Percentiles rank a stretch among this genome's conserved stretches.
Evolutionary conservation across 331 rosid species (phyloP).

Genomic region (Erythrophleum ivorense): DNA sequence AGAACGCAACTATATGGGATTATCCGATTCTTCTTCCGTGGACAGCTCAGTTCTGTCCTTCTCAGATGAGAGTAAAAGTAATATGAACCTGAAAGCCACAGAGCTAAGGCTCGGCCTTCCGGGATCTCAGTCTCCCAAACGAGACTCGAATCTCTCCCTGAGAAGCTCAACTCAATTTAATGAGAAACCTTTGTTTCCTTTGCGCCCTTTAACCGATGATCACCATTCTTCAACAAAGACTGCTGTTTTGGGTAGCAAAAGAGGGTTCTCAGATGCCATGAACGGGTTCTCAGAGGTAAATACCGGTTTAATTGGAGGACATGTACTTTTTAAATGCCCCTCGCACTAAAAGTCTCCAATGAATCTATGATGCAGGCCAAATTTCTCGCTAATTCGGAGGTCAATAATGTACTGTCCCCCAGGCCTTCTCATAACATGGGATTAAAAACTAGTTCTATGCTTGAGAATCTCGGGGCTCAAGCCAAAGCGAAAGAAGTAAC

Average conservation of each 20-base stretch:
- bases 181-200: constrained; percentile 69
- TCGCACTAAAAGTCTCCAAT: constrained; percentile 25
- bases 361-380: constrained; percentile 60
- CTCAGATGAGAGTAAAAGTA: constrained; percentile 54
- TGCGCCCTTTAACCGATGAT: constrained; percentile 60
- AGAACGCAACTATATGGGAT: constrained; percentile 83
- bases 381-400: constrained; percentile 54
- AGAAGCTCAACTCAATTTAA: constrained; percentile 62
- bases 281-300: constrained; percentile 71
- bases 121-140: constrained; percentile 77
- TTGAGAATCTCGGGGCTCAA: constrained; percentile 60
- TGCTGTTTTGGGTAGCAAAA: constrained; percentile 72
- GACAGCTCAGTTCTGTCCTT: constrained; percentile 66
- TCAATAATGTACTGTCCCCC: constrained; percentile 53
- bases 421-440: constrained; percentile 64
- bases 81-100: constrained; percentile 77
- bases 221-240: constrained; percentile 57
- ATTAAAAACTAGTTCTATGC: constrained; percentile 57
- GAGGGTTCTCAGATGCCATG: constrained; percentile 88
- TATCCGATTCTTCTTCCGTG: constrained; percentile 74
- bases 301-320: constrained; percentile 29
- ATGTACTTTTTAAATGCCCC: constrained; percentile 22
- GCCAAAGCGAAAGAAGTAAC: constrained; percentile 56
- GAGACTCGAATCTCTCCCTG: constrained; percentile 54
- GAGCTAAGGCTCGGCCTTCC: constrained; percentile 91